These are phyloP conservation scores for Cytidiella melzeri DNA, from an alignment of 768 basidiomycete genomes.

Conservation along the genomic window DNA sequence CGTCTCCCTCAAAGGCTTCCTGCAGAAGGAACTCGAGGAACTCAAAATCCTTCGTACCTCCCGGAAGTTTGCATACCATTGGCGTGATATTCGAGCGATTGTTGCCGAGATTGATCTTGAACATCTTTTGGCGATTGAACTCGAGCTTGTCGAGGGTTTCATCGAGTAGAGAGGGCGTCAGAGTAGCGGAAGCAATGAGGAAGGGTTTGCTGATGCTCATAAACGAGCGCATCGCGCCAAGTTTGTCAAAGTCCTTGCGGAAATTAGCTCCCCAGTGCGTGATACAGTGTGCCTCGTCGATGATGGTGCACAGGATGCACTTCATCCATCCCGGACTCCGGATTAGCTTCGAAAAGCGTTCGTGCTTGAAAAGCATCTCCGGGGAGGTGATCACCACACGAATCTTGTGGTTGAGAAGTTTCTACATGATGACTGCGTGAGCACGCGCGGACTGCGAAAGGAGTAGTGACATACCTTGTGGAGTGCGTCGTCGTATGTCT, in stretches of 20 bases:
- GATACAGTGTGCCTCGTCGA: conserved; percentile 37
- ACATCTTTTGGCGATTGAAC: background rate
- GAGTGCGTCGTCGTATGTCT: too few relatives aligned
- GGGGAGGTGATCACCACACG: conserved; percentile 19
- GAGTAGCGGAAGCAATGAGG: conserved; percentile 29
- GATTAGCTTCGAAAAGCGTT: conserved; percentile 8
- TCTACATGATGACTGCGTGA: too few relatives aligned
- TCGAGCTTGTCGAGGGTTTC: background rate
- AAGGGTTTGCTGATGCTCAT: conserved; percentile 26
- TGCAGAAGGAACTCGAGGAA: conserved; percentile 1
- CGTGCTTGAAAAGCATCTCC: conserved; percentile 20
- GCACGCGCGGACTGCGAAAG: too few relatives aligned
- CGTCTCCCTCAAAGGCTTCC: background rate
- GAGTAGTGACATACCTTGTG: too few relatives aligned
- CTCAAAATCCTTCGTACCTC: background rate
- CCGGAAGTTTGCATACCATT: background rate
- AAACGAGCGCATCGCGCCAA: conserved; percentile 25
- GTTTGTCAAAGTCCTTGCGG: conserved; percentile 23
- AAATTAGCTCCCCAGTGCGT: conserved; percentile 31
- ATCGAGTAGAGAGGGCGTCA: conserved; percentile 22
- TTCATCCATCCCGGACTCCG: conserved; percentile 11
- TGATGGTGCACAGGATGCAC: conserved; percentile 23
- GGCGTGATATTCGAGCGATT: conserved; percentile 2
- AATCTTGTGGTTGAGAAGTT: conserved; percentile 9
- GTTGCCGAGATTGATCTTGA: conserved; percentile 6